Percentiles rank a stretch among this genome's conserved stretches.
phyloP scores from a whole-genome alignment of 345 rosid genomes.

The Citrus inodora region DNA sequence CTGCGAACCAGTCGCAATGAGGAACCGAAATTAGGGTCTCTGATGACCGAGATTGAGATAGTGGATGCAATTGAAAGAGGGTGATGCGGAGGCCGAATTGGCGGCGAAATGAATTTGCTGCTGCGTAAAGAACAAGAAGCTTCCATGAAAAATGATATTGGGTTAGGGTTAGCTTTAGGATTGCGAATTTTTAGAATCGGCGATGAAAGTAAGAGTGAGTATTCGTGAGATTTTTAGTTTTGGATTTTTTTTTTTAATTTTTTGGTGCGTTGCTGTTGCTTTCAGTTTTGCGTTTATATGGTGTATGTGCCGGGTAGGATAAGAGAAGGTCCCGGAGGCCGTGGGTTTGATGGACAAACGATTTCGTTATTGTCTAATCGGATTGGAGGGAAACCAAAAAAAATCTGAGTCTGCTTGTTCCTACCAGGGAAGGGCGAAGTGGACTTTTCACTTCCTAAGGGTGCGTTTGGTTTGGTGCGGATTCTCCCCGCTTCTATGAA shows the following conservation, averaged over 20 bases:
- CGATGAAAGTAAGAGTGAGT: not conserved
- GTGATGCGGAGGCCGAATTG: slow-evolving; percentile 28
- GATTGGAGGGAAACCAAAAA: slow-evolving; percentile 20
- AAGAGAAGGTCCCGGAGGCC: not conserved
- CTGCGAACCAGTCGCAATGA: slow-evolving; percentile 30
- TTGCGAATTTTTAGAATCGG: not conserved
- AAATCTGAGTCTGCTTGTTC: too few species aligned
- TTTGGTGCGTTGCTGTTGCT: not conserved
- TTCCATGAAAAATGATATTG: slow-evolving; percentile 27
- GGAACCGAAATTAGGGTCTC: slow-evolving; percentile 22
- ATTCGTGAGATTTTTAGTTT: not conserved
- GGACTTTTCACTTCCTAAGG: not conserved
- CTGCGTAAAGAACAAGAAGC: slow-evolving; percentile 32
- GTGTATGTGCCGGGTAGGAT: not conserved
- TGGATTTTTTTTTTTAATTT: not conserved
- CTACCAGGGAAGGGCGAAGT: not conserved
- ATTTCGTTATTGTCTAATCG: not conserved
- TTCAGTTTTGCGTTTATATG: not conserved
- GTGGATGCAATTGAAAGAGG: slow-evolving; percentile 18
- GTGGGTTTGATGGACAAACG: not conserved
- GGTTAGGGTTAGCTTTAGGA: not conserved
- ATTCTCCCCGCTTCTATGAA: too few species aligned
- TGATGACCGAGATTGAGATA: slow-evolving; percentile 25
- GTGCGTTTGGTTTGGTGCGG: not conserved
- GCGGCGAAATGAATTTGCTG: slow-evolving; percentile 41